A percentile compares a stretch with the other conserved stretches of the same genome.
phyloP scores from a whole-genome alignment of 2,329 filamentous ascomycete genomes.

The Simplicillium sp. region DNA sequence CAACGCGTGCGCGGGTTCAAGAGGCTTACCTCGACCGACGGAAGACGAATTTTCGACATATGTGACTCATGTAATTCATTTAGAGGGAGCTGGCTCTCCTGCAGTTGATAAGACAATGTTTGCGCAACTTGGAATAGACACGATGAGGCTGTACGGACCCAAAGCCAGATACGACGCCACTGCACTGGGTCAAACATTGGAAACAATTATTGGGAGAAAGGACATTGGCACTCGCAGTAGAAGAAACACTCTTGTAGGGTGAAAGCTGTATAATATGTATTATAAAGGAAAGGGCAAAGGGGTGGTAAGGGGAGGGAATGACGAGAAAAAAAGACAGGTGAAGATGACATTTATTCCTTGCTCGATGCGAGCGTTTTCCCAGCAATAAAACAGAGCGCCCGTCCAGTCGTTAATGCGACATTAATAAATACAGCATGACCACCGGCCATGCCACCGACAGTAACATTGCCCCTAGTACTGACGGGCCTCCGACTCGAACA shows the following conservation, averaged over 20 bases:
- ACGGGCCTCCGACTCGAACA: constrained; percentile 15
- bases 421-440: constrained; percentile 22
- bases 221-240: constrained; percentile 27
- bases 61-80: constrained; percentile 75
- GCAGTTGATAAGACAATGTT: constrained; percentile 59
- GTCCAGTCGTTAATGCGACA: constrained; percentile 8
- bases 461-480: constrained; percentile 20
- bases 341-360: neutral
- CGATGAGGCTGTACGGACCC: constrained; percentile 67
- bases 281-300: neutral
- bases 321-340: neutral
- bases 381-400: neutral
- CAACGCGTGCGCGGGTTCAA: constrained; percentile 61
- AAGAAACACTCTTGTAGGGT: constrained; percentile 33
- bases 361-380: too few relatives aligned
- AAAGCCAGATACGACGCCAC: constrained; percentile 64
- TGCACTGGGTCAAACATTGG: constrained; percentile 64
- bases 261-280: neutral
- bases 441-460: constrained; percentile 25
- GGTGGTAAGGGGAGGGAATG: constrained; percentile 1
- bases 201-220: constrained; percentile 61
- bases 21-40: constrained; percentile 30
- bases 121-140: constrained; percentile 61
- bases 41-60: constrained; percentile 52
- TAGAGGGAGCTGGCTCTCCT: constrained; percentile 64